Evolutionary conservation across 164 flowering plant genomes (phyloP).

Genomic region (Magnolia sinica): DNA sequence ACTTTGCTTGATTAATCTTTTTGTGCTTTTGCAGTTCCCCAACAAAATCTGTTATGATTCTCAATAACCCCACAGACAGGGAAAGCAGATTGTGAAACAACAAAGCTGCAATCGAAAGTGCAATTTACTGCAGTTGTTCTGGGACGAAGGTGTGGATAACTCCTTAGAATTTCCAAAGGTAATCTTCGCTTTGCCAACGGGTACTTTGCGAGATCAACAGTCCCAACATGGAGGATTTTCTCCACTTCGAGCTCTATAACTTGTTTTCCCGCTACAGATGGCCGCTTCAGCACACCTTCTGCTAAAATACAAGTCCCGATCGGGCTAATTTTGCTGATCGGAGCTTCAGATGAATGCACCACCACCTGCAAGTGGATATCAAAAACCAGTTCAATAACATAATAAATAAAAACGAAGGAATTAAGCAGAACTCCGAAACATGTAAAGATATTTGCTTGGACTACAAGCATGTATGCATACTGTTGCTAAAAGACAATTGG

Average conservation of each 20-base stretch:
- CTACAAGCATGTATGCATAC: background rate
- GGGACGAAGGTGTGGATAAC: conserved; percentile 63
- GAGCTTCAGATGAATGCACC: conserved; percentile 51
- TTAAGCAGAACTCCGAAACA: background rate
- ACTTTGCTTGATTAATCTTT: too few relatives aligned
- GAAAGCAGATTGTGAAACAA: background rate
- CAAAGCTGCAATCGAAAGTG: background rate
- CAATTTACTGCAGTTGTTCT: conserved; percentile 71
- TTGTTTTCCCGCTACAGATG: conserved; percentile 41
- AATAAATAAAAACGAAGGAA: background rate
- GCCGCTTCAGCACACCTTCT: conserved; percentile 57
- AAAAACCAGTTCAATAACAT: background rate
- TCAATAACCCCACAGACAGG: background rate
- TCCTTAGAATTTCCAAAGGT: conserved; percentile 53
- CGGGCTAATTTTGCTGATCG: conserved; percentile 41
- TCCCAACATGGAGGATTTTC: conserved; percentile 67
- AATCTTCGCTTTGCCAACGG: conserved; percentile 63
- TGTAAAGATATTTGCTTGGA: background rate
- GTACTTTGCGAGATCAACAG: conserved; percentile 54
- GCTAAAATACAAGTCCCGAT: conserved; percentile 78
- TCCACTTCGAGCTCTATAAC: conserved; percentile 65
- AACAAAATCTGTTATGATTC: background rate
- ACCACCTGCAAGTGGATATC: conserved; percentile 45
- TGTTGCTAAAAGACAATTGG: background rate
- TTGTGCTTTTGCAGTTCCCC: too few relatives aligned